phyloP scores from a whole-genome alignment of 179 eudicot genomes.

The Beta lomatogona region DNA sequence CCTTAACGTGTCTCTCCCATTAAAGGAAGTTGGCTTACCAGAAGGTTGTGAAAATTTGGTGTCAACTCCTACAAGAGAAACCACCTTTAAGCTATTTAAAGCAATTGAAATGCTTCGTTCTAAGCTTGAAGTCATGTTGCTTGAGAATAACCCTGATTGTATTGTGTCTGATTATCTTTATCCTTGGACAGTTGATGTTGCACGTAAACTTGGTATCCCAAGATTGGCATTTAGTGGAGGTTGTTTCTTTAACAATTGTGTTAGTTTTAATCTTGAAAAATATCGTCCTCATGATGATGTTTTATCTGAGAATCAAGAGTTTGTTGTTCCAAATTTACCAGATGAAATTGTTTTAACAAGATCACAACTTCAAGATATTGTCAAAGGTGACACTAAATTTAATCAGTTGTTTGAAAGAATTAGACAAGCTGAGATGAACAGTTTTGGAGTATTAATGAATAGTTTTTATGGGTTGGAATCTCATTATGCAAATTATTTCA shows the following conservation, averaged over 20 bases:
- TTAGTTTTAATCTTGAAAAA: constrained; percentile 29
- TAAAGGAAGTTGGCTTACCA: constrained; percentile 44
- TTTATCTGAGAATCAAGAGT: constrained; percentile 37
- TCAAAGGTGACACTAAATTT: constrained; percentile 32
- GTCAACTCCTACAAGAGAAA: constrained; percentile 30
- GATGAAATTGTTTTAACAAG: constrained; percentile 37
- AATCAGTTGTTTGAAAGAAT: constrained; percentile 37
- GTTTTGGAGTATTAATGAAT: constrained; percentile 45
- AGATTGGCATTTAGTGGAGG: constrained; percentile 43
- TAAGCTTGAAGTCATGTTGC: constrained; percentile 29
- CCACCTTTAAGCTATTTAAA: constrained; percentile 25
- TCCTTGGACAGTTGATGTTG: constrained; percentile 55
- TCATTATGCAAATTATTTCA: constrained; percentile 37
- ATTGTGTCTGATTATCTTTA: constrained; percentile 54
- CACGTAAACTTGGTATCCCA: constrained; percentile 38
- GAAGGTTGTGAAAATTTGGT: constrained; percentile 46
- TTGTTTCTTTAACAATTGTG: constrained; percentile 40
- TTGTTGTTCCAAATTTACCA: constrained; percentile 45
- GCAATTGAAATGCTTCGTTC: constrained; percentile 40
- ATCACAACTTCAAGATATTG: constrained; percentile 43
- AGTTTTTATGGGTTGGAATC: constrained; percentile 45
- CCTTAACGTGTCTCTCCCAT: constrained; percentile 35
- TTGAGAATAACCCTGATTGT: constrained; percentile 36
- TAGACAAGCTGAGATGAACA: constrained; percentile 40
- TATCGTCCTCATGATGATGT: constrained; percentile 38